Percentiles rank a stretch among this genome's conserved stretches.
phyloP scores from a whole-genome alignment of 1,284 basidiomycete genomes.

The Tylopilus sp. region DNA sequence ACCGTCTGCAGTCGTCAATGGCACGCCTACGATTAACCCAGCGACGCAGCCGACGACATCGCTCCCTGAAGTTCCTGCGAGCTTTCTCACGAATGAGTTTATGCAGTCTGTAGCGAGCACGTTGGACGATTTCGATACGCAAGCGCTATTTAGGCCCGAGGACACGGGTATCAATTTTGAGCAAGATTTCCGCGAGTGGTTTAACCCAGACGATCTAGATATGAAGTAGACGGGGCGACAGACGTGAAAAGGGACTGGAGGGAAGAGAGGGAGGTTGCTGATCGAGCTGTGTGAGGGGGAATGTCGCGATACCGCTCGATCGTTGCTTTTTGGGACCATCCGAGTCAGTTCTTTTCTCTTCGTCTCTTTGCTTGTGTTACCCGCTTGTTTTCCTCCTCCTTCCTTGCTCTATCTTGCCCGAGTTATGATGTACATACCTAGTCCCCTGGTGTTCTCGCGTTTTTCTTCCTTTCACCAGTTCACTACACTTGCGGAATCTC shows the following conservation, averaged over 20 bases:
- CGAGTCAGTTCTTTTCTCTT: constrained; percentile 6
- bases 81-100: constrained; percentile 41
- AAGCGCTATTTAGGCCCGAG: constrained; percentile 40
- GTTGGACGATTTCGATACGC: constrained; percentile 44
- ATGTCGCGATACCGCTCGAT: constrained; percentile 1
- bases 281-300: constrained; percentile 2
- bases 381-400: neutral
- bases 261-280: neutral
- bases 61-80: constrained; percentile 25
- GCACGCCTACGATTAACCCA: constrained; percentile 29
- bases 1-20: constrained; percentile 44
- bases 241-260: neutral
- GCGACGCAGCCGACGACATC: constrained; percentile 23
- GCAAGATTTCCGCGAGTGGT: constrained; percentile 67
- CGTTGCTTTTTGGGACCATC: constrained; percentile 12
- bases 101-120: constrained; percentile 38
- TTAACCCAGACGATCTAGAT: constrained; percentile 49
- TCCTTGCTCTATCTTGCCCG: constrained; percentile 11
- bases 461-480: neutral
- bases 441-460: neutral
- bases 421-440: constrained; percentile 15
- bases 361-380: neutral
- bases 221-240: constrained; percentile 22
- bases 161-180: constrained; percentile 55
- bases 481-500: constrained; percentile 16